Evolutionary conservation across 2,329 filamentous ascomycete species (phyloP).

Genomic region (Metarhizium guizhouense): DNA sequence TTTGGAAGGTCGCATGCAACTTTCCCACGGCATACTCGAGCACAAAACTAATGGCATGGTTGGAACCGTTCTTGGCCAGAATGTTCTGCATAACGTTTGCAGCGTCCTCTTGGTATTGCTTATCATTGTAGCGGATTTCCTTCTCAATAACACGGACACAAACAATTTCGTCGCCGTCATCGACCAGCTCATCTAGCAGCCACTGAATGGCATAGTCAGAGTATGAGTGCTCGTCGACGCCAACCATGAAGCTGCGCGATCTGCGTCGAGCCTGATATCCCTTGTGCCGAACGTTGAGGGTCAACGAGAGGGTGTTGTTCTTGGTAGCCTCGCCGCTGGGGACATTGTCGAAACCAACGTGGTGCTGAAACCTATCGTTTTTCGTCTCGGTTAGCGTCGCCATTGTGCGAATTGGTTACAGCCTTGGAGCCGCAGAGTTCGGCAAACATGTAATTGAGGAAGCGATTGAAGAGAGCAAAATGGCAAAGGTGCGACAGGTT

Average conservation of each 20-base stretch:
- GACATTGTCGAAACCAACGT: conserved; percentile 54
- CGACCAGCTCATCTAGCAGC: conserved; percentile 84
- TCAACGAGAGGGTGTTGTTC: conserved; percentile 59
- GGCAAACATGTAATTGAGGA: neutral
- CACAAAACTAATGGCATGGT: conserved; percentile 77
- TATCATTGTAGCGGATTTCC: conserved; percentile 61
- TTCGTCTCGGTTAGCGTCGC: conserved; percentile 32
- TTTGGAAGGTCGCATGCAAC: conserved; percentile 81
- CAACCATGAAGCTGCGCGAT: conserved; percentile 83
- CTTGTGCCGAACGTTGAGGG: conserved; percentile 75
- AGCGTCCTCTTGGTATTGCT: conserved; percentile 68
- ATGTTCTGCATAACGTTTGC: conserved; percentile 66
- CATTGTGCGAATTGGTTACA: conserved; percentile 20
- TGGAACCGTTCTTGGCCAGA: conserved; percentile 65
- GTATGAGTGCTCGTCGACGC: conserved; percentile 84
- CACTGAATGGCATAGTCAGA: conserved; percentile 89
- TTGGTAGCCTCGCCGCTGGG: conserved; percentile 49
- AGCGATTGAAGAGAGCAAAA: neutral
- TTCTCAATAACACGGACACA: conserved; percentile 84
- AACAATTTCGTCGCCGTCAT: conserved; percentile 88
- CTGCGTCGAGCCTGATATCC: conserved; percentile 74
- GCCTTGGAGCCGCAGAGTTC: neutral
- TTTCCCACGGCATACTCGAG: conserved; percentile 86
- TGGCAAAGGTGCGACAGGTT: neutral
- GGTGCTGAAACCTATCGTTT: conserved; percentile 45